These are phyloP conservation scores for Fusarium buxicola DNA, from an alignment of 2,329 filamentous ascomycete genomes.

Conservation along the genomic window DNA sequence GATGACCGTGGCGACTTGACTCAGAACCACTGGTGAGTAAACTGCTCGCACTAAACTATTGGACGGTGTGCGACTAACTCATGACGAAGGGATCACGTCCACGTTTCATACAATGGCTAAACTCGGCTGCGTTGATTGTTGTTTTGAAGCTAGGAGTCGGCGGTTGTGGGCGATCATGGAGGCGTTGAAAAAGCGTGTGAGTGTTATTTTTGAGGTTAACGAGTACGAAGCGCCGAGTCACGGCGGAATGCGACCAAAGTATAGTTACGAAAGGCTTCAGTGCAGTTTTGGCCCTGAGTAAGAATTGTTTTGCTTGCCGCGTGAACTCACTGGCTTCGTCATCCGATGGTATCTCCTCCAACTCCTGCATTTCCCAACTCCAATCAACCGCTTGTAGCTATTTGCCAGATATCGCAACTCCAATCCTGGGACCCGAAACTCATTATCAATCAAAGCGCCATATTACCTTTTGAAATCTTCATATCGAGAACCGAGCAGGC, in stretches of 20 bases:
- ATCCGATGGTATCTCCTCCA: slow-evolving; percentile 27
- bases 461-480: not conserved
- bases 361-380: slow-evolving; percentile 14
- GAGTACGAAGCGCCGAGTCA: not conserved
- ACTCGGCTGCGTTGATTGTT: no score
- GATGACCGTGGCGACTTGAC: slow-evolving; percentile 56
- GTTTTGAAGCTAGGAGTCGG: not conserved
- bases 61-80: not conserved
- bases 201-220: not conserved
- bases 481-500: not conserved
- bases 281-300: not conserved
- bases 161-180: not conserved
- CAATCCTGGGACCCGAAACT: slow-evolving; percentile 1
- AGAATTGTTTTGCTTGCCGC: not conserved
- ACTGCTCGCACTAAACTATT: accelerated
- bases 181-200: not conserved
- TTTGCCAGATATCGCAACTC: slow-evolving; percentile 1
- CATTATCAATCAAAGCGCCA: slow-evolving; percentile 28
- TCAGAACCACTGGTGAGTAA: slow-evolving; percentile 57
- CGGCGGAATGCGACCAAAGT: not conserved
- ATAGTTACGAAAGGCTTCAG: not conserved
- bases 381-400: slow-evolving; percentile 1
- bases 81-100: slow-evolving; percentile 42
- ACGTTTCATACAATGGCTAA: slow-evolving; percentile 45
- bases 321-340: not conserved